Percentiles rank a stretch among this genome's conserved stretches.
These are phyloP conservation scores for Hyaloscypha hepaticicola DNA, from an alignment of 495 filamentous ascomycete genomes.

Conservation along the genomic window DNA sequence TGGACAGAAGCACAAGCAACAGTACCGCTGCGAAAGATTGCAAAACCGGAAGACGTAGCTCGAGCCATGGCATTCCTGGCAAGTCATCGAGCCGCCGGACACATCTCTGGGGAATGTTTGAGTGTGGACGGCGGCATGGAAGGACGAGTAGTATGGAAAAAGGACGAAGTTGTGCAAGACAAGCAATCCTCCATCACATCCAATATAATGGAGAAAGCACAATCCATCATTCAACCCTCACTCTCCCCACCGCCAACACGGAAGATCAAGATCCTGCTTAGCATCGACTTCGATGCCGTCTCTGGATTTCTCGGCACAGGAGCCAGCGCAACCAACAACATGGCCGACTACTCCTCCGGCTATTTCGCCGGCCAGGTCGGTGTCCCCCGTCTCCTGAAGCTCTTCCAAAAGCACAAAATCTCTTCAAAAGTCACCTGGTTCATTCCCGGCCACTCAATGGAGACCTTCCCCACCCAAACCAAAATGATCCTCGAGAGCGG, in stretches of 20 bases:
- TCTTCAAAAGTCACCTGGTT: slow-evolving; percentile 60
- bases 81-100: slow-evolving; percentile 50
- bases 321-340: slow-evolving; percentile 46
- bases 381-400: slow-evolving; percentile 56
- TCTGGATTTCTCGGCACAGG: slow-evolving; percentile 61
- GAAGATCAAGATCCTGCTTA: slow-evolving; percentile 52
- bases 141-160: slow-evolving; percentile 47
- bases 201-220: slow-evolving; percentile 15
- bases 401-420: slow-evolving; percentile 54
- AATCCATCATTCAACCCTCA: slow-evolving; percentile 31
- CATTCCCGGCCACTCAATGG: slow-evolving; percentile 61
- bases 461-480: slow-evolving; percentile 57
- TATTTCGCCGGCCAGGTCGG: slow-evolving; percentile 61
- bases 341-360: slow-evolving; percentile 58
- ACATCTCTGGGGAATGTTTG: slow-evolving; percentile 54
- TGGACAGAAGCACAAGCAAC: slow-evolving; percentile 48
- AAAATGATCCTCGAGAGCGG: slow-evolving; percentile 53
- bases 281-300: slow-evolving; percentile 60
- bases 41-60: slow-evolving; percentile 50
- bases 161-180: slow-evolving; percentile 36
- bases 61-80: slow-evolving; percentile 53
- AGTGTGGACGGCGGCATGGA: slow-evolving; percentile 53
- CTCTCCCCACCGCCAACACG: slow-evolving; percentile 35
- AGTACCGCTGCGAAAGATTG: slow-evolving; percentile 46
- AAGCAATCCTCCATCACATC: neutral